Evolutionary conservation across 495 filamentous ascomycete species (phyloP), one percentile per base, ranked within the genome.

Genomic region (Penicillium nucicola): DNA sequence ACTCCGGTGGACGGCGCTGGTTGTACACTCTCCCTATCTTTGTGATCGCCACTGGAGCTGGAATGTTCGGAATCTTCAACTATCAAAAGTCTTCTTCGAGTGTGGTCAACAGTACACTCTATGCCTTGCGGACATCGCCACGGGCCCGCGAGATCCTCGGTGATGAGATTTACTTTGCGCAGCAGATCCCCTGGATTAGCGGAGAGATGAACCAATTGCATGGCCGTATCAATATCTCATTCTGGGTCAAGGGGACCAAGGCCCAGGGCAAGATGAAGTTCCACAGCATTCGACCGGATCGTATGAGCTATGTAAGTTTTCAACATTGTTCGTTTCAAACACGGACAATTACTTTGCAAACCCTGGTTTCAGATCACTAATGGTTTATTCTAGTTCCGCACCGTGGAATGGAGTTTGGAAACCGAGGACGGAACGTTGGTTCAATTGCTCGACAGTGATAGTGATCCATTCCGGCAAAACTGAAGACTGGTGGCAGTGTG

Each of bases 171-270:
- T 95, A 95, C 64, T 97, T 96, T 70, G 79, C 83, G 23, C 77
- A 83, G 64, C 82, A 87, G 72, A 87, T 95, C 57, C 92, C 93
- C 11, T 96, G 92, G 91, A 96, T 98, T 52, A 80, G 79, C 62
- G 93, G 93, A 31, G 82, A 88, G 71, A 85, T 98, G 77, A 95
- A 97, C 71, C 92, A 96, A 75, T 69, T 98, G 66, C 88, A 92
- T 70, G 93, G 93, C 2, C 77, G 83, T 61, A 96, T 97, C 63
- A 75, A 97, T 77, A 91, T 98, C 47, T 69, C 67, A 3, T 97
- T 93, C 67, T 77, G 78, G 74, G 93, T 98, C 10, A 92, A 90
- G 70, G 93, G 93, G 35, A 92, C 84, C 2, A 86, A 80, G 57
- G 68, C 65, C 20, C 67, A 75, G 46, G 93, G 84, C 15, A 78